These are phyloP conservation scores for Kwoniella botswanensis DNA, from an alignment of 768 basidiomycete genomes.

Conservation along the genomic window DNA sequence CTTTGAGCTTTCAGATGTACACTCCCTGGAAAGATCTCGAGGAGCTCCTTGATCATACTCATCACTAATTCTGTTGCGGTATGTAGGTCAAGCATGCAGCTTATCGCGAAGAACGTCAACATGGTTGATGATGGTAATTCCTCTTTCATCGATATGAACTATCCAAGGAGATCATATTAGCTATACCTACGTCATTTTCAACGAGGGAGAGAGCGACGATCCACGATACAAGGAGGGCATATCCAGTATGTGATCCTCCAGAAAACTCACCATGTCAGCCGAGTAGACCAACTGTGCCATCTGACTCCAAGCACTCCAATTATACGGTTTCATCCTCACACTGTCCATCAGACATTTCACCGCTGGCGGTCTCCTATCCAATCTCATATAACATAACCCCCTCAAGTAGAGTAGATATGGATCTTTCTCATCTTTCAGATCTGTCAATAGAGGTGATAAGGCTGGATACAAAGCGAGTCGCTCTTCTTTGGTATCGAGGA, in stretches of 20 bases:
- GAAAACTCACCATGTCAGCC: constrained; percentile 75
- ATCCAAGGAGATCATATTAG: constrained; percentile 12
- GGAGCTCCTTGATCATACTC: constrained; percentile 75
- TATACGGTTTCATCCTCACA: constrained; percentile 80
- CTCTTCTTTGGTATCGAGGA: constrained; percentile 61
- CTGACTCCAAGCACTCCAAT: constrained; percentile 91
- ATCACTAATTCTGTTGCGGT: constrained; percentile 86
- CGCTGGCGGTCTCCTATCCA: constrained; percentile 81
- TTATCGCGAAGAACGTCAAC: constrained; percentile 79
- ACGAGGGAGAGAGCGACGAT: neutral
- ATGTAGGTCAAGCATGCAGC: constrained; percentile 85
- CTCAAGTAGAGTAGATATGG: constrained; percentile 61
- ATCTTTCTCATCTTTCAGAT: constrained; percentile 49
- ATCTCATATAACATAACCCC: constrained; percentile 77
- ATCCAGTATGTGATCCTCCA: too few relatives aligned
- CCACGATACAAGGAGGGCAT: too few relatives aligned
- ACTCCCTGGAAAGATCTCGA: constrained; percentile 80
- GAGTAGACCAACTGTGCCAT: constrained; percentile 76
- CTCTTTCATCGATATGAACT: constrained; percentile 60
- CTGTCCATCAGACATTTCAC: constrained; percentile 79
- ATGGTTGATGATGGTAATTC: constrained; percentile 65
- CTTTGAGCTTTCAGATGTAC: constrained; percentile 84
- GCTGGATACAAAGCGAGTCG: constrained; percentile 51
- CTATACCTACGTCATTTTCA: neutral
- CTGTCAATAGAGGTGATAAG: constrained; percentile 47